Conservation (phyloP, 2,329 filamentous ascomycete species). For the Boeremia exigua region DNA sequence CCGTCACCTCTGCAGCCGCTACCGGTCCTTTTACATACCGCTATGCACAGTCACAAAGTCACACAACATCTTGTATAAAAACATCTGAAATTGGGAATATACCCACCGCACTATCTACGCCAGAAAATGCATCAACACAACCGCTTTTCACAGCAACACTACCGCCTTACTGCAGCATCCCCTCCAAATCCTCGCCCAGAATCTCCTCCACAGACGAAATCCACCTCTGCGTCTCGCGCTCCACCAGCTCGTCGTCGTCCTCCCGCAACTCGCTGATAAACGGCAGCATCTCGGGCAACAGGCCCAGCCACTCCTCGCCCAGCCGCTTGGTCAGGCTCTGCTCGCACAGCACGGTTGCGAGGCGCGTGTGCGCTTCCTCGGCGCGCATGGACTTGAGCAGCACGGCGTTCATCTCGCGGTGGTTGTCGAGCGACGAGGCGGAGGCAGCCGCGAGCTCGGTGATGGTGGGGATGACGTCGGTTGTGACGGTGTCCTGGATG, state of each 20-base stretch:
- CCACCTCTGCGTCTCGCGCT: constrained; percentile 88
- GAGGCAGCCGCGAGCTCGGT: constrained; percentile 79
- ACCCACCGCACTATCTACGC: not conserved
- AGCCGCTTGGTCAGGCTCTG: constrained; percentile 78
- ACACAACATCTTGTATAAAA: not conserved
- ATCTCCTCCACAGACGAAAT: constrained; percentile 88
- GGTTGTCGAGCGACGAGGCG: constrained; percentile 84
- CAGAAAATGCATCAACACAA: not conserved
- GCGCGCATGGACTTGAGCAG: constrained; percentile 81
- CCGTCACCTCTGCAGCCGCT: too few species aligned
- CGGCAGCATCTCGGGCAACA: constrained; percentile 94
- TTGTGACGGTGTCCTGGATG: constrained; percentile 43
- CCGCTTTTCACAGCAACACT: not conserved
- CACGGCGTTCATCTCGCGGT: constrained; percentile 82
- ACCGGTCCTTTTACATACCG: not conserved
- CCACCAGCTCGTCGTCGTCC: constrained; percentile 93
- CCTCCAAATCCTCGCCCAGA: constrained; percentile 86
- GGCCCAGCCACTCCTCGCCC: constrained; percentile 90
- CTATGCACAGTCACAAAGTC: not conserved
- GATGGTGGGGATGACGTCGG: constrained; percentile 72
- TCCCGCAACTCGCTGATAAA: constrained; percentile 95
- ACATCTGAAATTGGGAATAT: not conserved
- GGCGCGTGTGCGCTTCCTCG: constrained; percentile 72
- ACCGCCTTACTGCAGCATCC: constrained; percentile 75
- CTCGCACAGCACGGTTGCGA: constrained; percentile 83